Base-by-base conservation (phyloP, 2,329 filamentous ascomycete genomes). In the Fusarium bactridioides region DNA sequence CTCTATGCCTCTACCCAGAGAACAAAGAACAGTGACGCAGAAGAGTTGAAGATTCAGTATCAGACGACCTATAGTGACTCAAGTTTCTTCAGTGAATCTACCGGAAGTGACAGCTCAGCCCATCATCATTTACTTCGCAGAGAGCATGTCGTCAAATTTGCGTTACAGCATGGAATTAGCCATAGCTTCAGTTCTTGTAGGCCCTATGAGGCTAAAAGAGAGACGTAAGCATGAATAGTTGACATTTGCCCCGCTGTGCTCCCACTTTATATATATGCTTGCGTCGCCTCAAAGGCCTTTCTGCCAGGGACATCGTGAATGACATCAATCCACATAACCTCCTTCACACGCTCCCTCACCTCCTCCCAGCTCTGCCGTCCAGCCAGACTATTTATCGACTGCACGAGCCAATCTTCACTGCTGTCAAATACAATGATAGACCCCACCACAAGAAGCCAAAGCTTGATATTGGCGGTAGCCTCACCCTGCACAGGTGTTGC, bases 371-470 rank as follows among this genome's bases (percentile, higher is more conserved):
- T 63, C 43, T 69, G 58, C 1, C 60, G 60, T 2, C 65, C 60
- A 1, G 62, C 35, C 9, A 79, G 4, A 21, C 56, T 61, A 8
- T 59, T 50, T 5, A 78, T 61, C 15, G 68, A 70, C 11, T 72
- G 66, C 4, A 73, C 41, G 19, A 79, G 56, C 78, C 78, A 79
- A 1, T 41, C 25, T 18, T 79, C 76, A 16, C 56, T 51, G 3
- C 59, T 60, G 0, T 73, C 50, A 23, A 78, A 77, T 1, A 78
- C 54, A 29, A 76, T 67, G 12, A 77, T 72, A 8, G 76, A 71
- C 4, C 75, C 76, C 7, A 79, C 53, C 4, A 78, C 51, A 2
- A 80, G 59, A 7, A 76, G 51, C 78, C 78, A 80, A 8, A 79
- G 72, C 54, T 77, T 77, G 10, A 75, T n/a, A 4, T 78, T 65